Conservation (phyloP, 805 yeast species). For the Wickerhamia fluorescens region DNA sequence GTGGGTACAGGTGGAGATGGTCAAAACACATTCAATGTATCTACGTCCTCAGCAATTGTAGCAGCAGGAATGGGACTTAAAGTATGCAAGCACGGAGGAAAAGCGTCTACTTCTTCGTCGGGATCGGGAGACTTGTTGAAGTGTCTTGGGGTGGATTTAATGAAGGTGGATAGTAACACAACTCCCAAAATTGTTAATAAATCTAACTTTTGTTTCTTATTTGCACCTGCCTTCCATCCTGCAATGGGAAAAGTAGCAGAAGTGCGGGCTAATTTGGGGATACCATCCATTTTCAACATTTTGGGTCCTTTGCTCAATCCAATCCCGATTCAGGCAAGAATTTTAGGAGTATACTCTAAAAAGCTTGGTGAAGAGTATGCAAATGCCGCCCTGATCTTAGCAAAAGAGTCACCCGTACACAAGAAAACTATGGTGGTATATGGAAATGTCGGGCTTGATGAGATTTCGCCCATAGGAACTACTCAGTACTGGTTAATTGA, state of each 20-base stretch:
- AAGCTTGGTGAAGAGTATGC: constrained; percentile 79
- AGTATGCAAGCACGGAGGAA: constrained; percentile 95
- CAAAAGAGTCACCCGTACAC: constrained; percentile 39
- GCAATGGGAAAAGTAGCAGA: constrained; percentile 82
- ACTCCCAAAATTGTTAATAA: constrained; percentile 52
- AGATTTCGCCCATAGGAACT: constrained; percentile 82
- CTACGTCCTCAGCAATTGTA: constrained; percentile 90
- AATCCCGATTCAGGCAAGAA: constrained; percentile 68
- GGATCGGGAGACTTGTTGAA: constrained; percentile 90
- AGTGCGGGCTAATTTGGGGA: constrained; percentile 70
- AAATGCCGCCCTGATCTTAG: constrained; percentile 63
- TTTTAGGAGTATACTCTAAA: constrained; percentile 84
- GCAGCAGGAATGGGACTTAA: constrained; percentile 82
- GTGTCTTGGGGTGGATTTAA: constrained; percentile 75
- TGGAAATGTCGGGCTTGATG: constrained; percentile 90
- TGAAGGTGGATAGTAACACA: constrained; percentile 54
- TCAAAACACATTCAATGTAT: constrained; percentile 92
- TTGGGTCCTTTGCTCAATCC: constrained; percentile 95
- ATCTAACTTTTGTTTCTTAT: constrained; percentile 57
- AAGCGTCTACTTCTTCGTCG: constrained; percentile 86
- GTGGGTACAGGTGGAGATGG: constrained; percentile 99
- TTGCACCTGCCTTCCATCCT: constrained; percentile 92
- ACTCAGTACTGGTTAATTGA: constrained; percentile 74
- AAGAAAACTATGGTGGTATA: constrained; percentile 76
- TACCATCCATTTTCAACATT: constrained; percentile 91